Evolutionary conservation across 2,329 filamentous ascomycete species (phyloP), one percentile per base, ranked within the genome.

Genomic region (Sporothrix phasma): DNA sequence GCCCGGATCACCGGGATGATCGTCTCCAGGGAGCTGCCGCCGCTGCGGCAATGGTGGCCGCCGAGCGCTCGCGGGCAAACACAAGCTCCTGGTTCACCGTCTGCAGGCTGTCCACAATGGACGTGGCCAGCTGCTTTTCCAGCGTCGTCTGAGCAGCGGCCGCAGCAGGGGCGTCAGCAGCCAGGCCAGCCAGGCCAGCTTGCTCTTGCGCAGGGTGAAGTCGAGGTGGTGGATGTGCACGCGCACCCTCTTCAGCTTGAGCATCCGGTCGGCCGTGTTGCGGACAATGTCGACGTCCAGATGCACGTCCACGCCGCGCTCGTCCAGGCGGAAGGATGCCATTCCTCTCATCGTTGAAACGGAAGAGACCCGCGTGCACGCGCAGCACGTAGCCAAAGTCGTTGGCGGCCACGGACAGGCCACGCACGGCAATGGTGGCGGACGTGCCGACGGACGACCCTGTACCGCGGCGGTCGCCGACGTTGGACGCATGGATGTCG

Each of bases 381-480:
- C 89, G 88, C 37, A 97, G 78, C 85, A 92, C 95, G 77, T 92
- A 97, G 26, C 93, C 93, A 37, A 97, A 80, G 67, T 97, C 92
- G 26, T 93, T 86, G 2, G 92, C 92, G 46, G 88, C 86, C 62
- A 94, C 81, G 0, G 91, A 95, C 8, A 97, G 77, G 0, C 93
- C 93, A 67, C 91, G 87, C 45, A 96, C 77, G 67, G 89, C 90
- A 71, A 96, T 81, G 1, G 88, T 89, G 68, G 94, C 81, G 2
- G 89, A 79, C 0, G 89, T 92, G 26, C 85, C 88, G 2, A 82
- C 81, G 0, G 88, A 92, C 24, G 54, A 26, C 1, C 15, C 6
- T 15, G 17, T 11, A n/a, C 10, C 8, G 39, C 17, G 22, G n/a
- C 22, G 17, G 17, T 5, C 22, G 49, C 84, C 74, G 79, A 88